Percentiles rank a stretch among this genome's conserved stretches.
Evolutionary conservation across 768 basidiomycete species (phyloP).

Genomic region (Naganishia vishniacii): DNA sequence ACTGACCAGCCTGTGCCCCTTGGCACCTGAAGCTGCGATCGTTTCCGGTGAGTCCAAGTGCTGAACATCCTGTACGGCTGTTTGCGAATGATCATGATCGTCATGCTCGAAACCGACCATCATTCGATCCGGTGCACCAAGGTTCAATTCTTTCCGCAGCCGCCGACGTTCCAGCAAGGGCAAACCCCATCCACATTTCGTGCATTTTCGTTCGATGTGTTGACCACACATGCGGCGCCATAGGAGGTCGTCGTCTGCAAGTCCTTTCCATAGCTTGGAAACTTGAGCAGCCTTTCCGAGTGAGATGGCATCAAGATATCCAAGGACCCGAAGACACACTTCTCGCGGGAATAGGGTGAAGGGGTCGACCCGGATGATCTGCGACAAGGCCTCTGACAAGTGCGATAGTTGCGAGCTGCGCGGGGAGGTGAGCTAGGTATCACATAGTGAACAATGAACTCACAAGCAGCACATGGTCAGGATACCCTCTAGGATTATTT

Average conservation of each 20-base stretch:
- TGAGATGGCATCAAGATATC: constrained; percentile 83
- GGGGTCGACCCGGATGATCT: constrained; percentile 93
- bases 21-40: neutral
- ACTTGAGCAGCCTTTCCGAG: constrained; percentile 92
- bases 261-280: constrained; percentile 69
- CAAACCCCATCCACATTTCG: constrained; percentile 94
- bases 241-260: constrained; percentile 91
- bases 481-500: constrained; percentile 89
- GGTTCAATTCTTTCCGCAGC: constrained; percentile 40
- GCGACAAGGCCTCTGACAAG: constrained; percentile 80
- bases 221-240: constrained; percentile 97
- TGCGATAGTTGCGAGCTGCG: constrained; percentile 79
- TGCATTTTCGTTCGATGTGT: constrained; percentile 93
- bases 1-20: constrained; percentile 14
- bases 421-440: neutral
- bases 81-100: constrained; percentile 25
- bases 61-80: constrained; percentile 2
- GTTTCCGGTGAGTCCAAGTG: constrained; percentile 9
- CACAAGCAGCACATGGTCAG: constrained; percentile 96
- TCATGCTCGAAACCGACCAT: constrained; percentile 14
- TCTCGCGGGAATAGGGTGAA: constrained; percentile 86
- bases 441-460: constrained; percentile 24
- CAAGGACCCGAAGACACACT: constrained; percentile 75
- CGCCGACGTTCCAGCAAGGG: constrained; percentile 66
- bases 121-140: constrained; percentile 19